Evolutionary conservation across 768 basidiomycete genomes (phyloP).

Genomic region (Porpolomopsis calyptriformis): DNA sequence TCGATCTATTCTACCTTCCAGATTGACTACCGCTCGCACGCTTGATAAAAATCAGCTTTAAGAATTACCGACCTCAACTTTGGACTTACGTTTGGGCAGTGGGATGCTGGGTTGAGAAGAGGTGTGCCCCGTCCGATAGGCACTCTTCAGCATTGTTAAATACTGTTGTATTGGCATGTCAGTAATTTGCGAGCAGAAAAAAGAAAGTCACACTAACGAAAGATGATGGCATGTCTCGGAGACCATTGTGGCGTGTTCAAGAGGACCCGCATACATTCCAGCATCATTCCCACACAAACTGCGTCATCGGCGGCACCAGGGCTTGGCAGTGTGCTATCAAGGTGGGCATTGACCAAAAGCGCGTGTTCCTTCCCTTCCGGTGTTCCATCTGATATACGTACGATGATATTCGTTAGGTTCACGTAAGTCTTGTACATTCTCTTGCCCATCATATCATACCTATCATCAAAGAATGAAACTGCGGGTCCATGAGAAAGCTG

Average conservation of each 20-base stretch:
- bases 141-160: conserved; percentile 96
- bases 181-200: neutral
- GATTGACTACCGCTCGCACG: conserved; percentile 77
- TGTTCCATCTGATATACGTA: conserved; percentile 77
- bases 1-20: conserved; percentile 59
- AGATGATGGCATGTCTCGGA: conserved; percentile 69
- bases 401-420: conserved; percentile 78
- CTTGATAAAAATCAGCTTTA: conserved; percentile 26
- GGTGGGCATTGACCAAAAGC: conserved; percentile 78
- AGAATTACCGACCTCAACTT: neutral
- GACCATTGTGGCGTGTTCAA: conserved; percentile 56
- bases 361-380: conserved; percentile 66
- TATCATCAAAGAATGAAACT: conserved; percentile 17
- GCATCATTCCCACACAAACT: conserved; percentile 80
- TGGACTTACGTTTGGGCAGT: conserved; percentile 51
- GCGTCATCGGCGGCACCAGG: conserved; percentile 88
- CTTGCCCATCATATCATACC: conserved; percentile 88
- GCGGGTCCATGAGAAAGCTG: neutral
- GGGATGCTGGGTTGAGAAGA: conserved; percentile 86
- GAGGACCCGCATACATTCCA: conserved; percentile 77
- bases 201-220: conserved; percentile 43
- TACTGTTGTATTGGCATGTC: conserved; percentile 33
- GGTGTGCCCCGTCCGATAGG: conserved; percentile 87
- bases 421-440: conserved; percentile 80
- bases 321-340: conserved; percentile 83